These are phyloP conservation scores for Fraxinus dipetala DNA, from an alignment of 305 asterid species.

Conservation along the genomic window DNA sequence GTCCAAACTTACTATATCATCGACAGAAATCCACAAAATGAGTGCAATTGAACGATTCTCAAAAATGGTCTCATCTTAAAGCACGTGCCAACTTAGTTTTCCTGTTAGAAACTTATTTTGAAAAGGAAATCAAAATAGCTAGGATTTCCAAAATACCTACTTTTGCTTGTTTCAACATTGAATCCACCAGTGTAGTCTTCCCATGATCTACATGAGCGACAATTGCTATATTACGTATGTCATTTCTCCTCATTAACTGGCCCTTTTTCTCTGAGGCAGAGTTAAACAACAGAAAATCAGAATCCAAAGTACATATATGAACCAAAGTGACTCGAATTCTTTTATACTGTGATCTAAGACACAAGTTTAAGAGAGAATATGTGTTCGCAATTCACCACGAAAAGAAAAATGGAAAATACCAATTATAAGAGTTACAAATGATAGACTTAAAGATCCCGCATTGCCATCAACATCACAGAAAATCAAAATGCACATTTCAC, in stretches of 20 bases:
- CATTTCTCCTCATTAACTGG: conserved; percentile 71
- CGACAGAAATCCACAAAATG: background rate
- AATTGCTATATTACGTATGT: conserved; percentile 84
- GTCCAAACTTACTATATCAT: background rate
- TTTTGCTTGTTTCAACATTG: conserved; percentile 94
- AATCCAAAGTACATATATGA: background rate
- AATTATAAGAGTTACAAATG: background rate
- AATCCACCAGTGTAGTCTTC: conserved; percentile 94
- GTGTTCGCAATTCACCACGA: background rate
- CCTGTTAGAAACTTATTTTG: background rate
- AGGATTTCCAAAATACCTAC: conserved; percentile 37
- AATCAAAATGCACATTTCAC: background rate
- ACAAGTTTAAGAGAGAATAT: background rate
- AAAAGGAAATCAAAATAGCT: conserved; percentile 14
- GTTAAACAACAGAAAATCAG: conserved; percentile 23
- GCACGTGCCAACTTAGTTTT: background rate
- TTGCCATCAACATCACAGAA: background rate
- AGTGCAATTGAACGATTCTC: background rate
- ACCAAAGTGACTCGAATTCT: background rate
- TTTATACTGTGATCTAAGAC: background rate
- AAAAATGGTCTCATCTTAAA: background rate
- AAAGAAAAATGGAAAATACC: background rate
- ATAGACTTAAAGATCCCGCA: background rate
- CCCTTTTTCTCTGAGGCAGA: conserved; percentile 50
- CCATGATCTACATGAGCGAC: conserved; percentile 99